A percentile compares a stretch with the other conserved stretches of the same genome.
Evolutionary conservation across 2,329 filamentous ascomycete species (phyloP).

Genomic region (Aureobasidium sp.): DNA sequence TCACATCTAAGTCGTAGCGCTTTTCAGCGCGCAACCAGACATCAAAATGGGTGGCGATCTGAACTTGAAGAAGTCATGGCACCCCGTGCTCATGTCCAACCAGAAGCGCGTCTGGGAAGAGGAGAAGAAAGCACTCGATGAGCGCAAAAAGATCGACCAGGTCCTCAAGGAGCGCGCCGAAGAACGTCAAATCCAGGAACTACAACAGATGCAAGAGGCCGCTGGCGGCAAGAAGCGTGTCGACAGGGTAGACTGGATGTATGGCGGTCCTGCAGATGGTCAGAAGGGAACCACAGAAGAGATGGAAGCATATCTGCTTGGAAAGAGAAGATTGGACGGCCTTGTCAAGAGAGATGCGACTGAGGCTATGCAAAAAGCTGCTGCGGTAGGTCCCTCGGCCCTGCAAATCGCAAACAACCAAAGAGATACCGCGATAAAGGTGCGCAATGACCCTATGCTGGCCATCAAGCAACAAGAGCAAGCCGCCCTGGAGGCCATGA

Average conservation of each 20-base stretch:
- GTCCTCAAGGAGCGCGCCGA: constrained; percentile 89
- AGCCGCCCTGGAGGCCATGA: constrained; percentile 49
- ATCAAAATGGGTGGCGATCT: constrained; percentile 84
- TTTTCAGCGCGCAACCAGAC: constrained; percentile 15
- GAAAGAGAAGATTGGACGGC: constrained; percentile 84
- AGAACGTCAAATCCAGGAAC: constrained; percentile 84
- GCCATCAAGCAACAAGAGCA: constrained; percentile 85
- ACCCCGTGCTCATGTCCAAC: constrained; percentile 83
- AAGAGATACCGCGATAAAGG: constrained; percentile 75
- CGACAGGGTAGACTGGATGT: constrained; percentile 97
- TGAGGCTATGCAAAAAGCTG: constrained; percentile 53
- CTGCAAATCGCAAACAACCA: constrained; percentile 62
- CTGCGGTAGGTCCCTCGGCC: constrained; percentile 42
- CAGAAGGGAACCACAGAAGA: constrained; percentile 74
- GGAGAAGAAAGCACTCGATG: constrained; percentile 84
- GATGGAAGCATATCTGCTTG: constrained; percentile 85
- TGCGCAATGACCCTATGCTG: constrained; percentile 81
- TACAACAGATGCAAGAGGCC: constrained; percentile 81
- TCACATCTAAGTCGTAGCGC: constrained; percentile 19
- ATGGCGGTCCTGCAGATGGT: constrained; percentile 72
- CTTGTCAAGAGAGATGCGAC: constrained; percentile 73
- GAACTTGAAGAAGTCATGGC: constrained; percentile 88
- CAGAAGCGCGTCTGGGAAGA: constrained; percentile 85
- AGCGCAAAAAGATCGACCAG: constrained; percentile 88
- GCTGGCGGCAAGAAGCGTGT: constrained; percentile 73